Evolutionary conservation across 2,329 filamentous ascomycete species (phyloP).

Genomic region (Sporothrix luriei): DNA sequence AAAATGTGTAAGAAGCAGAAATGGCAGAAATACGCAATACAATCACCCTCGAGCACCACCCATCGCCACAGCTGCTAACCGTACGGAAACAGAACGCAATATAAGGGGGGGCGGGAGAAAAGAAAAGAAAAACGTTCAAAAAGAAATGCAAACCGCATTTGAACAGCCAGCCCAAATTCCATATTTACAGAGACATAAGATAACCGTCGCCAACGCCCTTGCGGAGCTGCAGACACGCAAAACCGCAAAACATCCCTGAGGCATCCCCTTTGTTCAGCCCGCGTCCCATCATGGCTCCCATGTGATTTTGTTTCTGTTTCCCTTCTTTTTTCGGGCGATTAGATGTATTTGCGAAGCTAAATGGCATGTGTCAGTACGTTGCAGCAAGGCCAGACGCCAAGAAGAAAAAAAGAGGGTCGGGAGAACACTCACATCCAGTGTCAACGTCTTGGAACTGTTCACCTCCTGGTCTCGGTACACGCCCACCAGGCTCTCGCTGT

Average conservation of each 20-base stretch:
- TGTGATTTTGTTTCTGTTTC: background rate
- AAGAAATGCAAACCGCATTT: constrained; percentile 10
- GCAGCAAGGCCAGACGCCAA: background rate
- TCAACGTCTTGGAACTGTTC: constrained; percentile 89
- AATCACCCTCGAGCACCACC: constrained; percentile 3
- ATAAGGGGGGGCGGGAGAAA: background rate
- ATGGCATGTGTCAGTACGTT: background rate
- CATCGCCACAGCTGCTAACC: background rate
- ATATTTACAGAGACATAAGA: constrained; percentile 23
- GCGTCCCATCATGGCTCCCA: too few relatives aligned
- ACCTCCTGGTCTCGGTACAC: constrained; percentile 94
- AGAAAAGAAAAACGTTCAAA: background rate
- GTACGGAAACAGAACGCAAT: background rate
- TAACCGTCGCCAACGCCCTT: constrained; percentile 10
- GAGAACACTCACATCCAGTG: constrained; percentile 78
- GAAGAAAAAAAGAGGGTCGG: background rate
- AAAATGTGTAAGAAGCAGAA: background rate
- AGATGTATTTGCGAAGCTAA: constrained; percentile 34
- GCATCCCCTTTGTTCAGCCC: background rate
- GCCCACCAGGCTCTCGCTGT: constrained; percentile 92
- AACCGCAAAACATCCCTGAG: background rate
- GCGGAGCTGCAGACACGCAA: constrained; percentile 4
- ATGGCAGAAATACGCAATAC: constrained; percentile 10
- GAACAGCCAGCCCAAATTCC: constrained; percentile 20
- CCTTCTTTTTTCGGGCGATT: background rate